Conservation (phyloP, 768 basidiomycete genomes). For the Imleria badia region DNA sequence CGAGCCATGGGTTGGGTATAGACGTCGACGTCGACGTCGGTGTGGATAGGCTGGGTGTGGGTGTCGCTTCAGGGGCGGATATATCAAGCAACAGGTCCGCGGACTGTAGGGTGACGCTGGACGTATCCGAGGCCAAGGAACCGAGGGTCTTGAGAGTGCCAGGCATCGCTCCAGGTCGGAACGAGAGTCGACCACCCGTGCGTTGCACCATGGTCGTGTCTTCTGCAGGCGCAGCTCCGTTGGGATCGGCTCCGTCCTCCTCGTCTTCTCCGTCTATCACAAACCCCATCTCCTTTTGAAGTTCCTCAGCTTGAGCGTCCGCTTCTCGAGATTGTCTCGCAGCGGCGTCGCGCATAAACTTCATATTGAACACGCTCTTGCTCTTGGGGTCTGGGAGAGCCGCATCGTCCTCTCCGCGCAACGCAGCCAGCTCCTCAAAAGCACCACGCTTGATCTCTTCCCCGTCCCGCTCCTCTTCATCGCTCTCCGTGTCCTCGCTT, state of each 20-base stretch:
- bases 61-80: slow-evolving; percentile 6
- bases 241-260: slow-evolving; percentile 28
- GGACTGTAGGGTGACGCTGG: slow-evolving; percentile 68
- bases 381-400: slow-evolving; percentile 33
- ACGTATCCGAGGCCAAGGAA: slow-evolving; percentile 52
- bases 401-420: slow-evolving; percentile 43
- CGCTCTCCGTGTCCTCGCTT: slow-evolving; percentile 44
- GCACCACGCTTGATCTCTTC: slow-evolving; percentile 59
- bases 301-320: slow-evolving; percentile 66
- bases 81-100: slow-evolving; percentile 45
- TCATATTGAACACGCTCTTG: slow-evolving; percentile 90
- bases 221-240: slow-evolving; percentile 30
- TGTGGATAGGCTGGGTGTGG: slow-evolving; percentile 16
- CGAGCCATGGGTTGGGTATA: slow-evolving; percentile 81
- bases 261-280: slow-evolving; percentile 32
- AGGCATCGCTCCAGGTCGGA: slow-evolving; percentile 48
- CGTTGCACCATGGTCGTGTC: slow-evolving; percentile 46
- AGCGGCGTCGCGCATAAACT: slow-evolving; percentile 96
- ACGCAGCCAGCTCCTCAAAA: slow-evolving; percentile 70
- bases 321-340: slow-evolving; percentile 58
- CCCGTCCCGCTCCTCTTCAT: slow-evolving; percentile 39
- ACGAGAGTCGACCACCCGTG: slow-evolving; percentile 66
- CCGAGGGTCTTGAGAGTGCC: slow-evolving; percentile 22
- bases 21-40: slow-evolving; percentile 11
- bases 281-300: slow-evolving; percentile 65